Percentiles rank a stretch among this genome's conserved stretches.
Evolutionary conservation across 345 rosid species (phyloP).

Genomic region (Gossypium longicalyx): DNA sequence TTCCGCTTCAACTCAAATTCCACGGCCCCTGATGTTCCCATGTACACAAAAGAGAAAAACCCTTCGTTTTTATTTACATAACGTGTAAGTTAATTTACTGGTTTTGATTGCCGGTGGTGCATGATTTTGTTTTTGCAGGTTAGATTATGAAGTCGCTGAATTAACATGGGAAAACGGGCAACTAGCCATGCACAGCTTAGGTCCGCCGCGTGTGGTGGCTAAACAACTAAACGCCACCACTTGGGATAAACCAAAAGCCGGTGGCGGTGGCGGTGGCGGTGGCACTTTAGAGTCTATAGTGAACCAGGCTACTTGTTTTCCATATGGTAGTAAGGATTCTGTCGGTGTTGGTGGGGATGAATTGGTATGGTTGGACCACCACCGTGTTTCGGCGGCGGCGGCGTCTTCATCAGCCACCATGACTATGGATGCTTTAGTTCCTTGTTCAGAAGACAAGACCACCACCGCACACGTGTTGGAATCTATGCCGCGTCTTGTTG

Average conservation of each 20-base stretch:
- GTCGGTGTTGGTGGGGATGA: conserved; percentile 21
- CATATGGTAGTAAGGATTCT: conserved; percentile 14
- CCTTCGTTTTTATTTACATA: not conserved
- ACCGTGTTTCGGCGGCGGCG: conserved; percentile 13
- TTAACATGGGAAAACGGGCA: conserved; percentile 97
- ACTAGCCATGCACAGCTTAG: conserved; percentile 69
- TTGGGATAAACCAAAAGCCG: conserved; percentile 44
- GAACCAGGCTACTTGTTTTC: conserved; percentile 65
- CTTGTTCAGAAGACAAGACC: conserved; percentile 35
- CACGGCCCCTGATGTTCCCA: conserved; percentile 40
- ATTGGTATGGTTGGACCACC: conserved; percentile 47
- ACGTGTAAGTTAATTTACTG: not conserved
- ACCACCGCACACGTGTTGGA: conserved; percentile 20
- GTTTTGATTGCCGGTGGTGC: not conserved
- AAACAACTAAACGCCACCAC: conserved; percentile 27
- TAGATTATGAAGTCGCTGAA: conserved; percentile 75
- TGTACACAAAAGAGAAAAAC: conserved; percentile 25
- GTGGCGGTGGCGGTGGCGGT: conserved; percentile 56
- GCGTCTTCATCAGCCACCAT: conserved; percentile 20
- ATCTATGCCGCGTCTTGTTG: conserved; percentile 11
- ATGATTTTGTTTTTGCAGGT: conserved; percentile 39
- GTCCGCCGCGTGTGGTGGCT: conserved; percentile 44
- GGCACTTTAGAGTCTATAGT: conserved; percentile 92
- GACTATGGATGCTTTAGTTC: conserved; percentile 81
- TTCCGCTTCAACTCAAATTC: conserved; percentile 39